Evolutionary conservation across 345 rosid species (phyloP).

Genomic region (Brassica rapa): DNA sequence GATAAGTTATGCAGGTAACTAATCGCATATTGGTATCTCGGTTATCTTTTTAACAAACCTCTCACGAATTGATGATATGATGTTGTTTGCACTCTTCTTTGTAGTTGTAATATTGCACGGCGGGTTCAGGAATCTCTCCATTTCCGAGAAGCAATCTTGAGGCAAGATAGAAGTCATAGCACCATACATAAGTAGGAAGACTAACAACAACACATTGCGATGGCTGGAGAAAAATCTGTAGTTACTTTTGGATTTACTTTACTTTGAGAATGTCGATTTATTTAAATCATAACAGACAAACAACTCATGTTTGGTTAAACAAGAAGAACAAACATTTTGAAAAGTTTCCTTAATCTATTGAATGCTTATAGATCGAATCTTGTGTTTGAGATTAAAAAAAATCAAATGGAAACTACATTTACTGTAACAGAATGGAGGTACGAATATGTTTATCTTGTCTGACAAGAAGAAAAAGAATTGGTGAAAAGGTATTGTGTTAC

Average conservation of each 20-base stretch:
- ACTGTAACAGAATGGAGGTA: too few relatives aligned
- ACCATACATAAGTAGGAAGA: background rate
- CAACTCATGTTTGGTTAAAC: too few relatives aligned
- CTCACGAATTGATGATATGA: background rate
- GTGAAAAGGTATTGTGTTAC: too few relatives aligned
- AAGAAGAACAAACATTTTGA: too few relatives aligned
- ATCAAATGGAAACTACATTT: too few relatives aligned
- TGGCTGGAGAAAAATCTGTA: background rate
- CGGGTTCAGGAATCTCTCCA: background rate
- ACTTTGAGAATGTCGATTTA: background rate
- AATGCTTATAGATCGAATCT: too few relatives aligned
- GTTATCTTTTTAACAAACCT: background rate
- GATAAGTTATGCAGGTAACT: background rate
- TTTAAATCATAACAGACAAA: too few relatives aligned
- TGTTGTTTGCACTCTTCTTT: background rate
- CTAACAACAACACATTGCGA: background rate
- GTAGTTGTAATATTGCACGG: constrained; percentile 10
- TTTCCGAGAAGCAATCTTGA: background rate
- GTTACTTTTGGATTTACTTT: background rate
- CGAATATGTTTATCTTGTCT: too few relatives aligned
- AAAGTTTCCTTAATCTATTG: too few relatives aligned
- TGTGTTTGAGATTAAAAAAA: too few relatives aligned
- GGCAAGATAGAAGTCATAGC: background rate
- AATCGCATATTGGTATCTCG: background rate
- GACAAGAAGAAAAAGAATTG: too few relatives aligned